Percentiles rank a stretch among this genome's conserved stretches.
Conservation (phyloP, 129 eudicot genomes). For the Escallonia herrerae region DNA sequence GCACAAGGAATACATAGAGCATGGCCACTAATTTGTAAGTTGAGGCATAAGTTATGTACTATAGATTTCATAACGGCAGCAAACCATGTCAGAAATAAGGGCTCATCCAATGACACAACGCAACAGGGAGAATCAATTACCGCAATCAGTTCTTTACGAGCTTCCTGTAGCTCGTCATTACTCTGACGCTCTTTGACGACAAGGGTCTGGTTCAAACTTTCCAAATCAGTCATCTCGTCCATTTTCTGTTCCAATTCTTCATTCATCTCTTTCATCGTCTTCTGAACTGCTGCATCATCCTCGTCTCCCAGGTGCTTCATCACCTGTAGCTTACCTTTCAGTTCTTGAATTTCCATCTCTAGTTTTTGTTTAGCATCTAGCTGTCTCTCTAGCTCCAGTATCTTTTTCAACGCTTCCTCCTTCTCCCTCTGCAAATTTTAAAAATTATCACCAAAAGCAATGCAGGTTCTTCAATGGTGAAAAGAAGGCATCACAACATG, state of each 20-base stretch:
- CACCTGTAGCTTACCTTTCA: slow-evolving; percentile 85
- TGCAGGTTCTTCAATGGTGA: neutral
- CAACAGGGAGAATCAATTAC: slow-evolving; percentile 19
- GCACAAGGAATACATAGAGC: too few relatives aligned
- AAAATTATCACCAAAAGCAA: slow-evolving; percentile 6
- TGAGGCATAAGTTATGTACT: too few relatives aligned
- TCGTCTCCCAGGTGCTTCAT: slow-evolving; percentile 81
- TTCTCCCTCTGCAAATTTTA: slow-evolving; percentile 64
- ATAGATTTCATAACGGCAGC: too few relatives aligned
- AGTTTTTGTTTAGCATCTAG: slow-evolving; percentile 78
- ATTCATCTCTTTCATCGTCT: slow-evolving; percentile 59
- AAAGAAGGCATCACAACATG: neutral
- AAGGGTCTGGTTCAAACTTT: slow-evolving; percentile 49
- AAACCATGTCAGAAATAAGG: too few relatives aligned
- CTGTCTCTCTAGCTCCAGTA: slow-evolving; percentile 64
- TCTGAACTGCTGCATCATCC: slow-evolving; percentile 70
- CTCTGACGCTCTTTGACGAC: slow-evolving; percentile 59
- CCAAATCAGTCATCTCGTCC: slow-evolving; percentile 50
- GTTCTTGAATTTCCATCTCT: slow-evolving; percentile 85
- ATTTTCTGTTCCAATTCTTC: slow-evolving; percentile 47
- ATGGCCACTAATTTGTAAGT: too few relatives aligned
- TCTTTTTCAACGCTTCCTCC: slow-evolving; percentile 65
- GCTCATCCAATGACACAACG: too few relatives aligned
- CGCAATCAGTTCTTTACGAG: slow-evolving; percentile 66
- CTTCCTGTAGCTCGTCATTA: slow-evolving; percentile 84